Evolutionary conservation across 139 green algal genomes (phyloP), one percentile per base, ranked within the genome.

Genomic region (Micromonas pusilla): DNA sequence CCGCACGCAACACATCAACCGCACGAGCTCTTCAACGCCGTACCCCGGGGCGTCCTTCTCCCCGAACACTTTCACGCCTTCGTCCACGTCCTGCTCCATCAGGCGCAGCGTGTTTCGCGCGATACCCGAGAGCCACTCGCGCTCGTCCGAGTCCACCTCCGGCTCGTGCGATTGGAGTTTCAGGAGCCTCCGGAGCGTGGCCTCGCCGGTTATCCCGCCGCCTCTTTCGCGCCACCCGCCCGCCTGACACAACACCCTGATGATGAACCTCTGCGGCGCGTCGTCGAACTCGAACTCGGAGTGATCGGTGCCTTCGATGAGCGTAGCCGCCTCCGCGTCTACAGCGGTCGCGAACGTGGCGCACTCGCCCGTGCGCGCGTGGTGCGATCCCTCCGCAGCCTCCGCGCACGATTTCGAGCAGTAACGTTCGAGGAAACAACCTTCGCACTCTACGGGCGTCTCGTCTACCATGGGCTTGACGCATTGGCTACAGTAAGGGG

Each of bases 241-340:
- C 1, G 31, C 28, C 31, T 70, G 28, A 25, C 21, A 32, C 28
- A 39, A 70, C n/a, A 34, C 63, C 21, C 63, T 20, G 28, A 70
- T 31, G n/a, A 34, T 16, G 63, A 70, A 36, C 63, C 63, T 32
- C 28, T 70, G 20, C 13, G 63, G 63, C n/a, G 32, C 63, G 63
- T 70, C 63, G n/a, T 2, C 6, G 26, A 70, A 70, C 31, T 32
- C 2, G 32, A 39, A 70, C 1, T 70, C 63, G 3, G 1, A n/a
- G n/a, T n/a, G n/a, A n/a, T n/a, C n/a, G n/a, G n/a, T n/a, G n/a
- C n/a, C n/a, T n/a, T n/a, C n/a, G n/a, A n/a, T n/a, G n/a, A n/a
- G n/a, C n/a, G n/a, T n/a, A n/a, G n/a, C 31, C 63, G 28, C 31
- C 31, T 70, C 63, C 2, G 63, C 63, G 25, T 70, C 63, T 70